Conservation (phyloP, 306 rosid genomes). For the Oxytropis ochrocephala region DNA sequence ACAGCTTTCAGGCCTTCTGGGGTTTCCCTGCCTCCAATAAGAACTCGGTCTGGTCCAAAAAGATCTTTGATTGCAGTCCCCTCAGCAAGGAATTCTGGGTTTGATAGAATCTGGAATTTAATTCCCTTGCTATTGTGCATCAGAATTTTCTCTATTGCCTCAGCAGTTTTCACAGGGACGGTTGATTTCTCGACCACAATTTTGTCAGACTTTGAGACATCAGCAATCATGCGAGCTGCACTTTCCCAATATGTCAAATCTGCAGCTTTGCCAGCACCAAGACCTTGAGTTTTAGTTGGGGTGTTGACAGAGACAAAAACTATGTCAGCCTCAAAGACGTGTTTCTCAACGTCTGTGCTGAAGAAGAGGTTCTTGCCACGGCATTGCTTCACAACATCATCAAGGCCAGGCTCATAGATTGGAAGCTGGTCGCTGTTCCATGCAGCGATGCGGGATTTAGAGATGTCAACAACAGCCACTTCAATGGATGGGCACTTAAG, state of each 20-base stretch:
- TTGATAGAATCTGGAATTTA: conserved; percentile 85
- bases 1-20: conserved; percentile 84
- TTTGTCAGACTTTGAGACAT: conserved; percentile 88
- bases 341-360: conserved; percentile 91
- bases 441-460: conserved; percentile 68
- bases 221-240: conserved; percentile 99
- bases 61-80: conserved; percentile 96
- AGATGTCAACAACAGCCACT: conserved; percentile 91
- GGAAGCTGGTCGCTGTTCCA: conserved; percentile 98
- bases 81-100: conserved; percentile 98
- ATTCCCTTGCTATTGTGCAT: conserved; percentile 95
- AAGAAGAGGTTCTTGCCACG: conserved; percentile 97
- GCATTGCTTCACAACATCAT: conserved; percentile 81
- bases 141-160: conserved; percentile 92
- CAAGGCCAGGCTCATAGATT: conserved; percentile 97
- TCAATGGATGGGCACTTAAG: conserved; percentile 79
- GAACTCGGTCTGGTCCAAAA: conserved; percentile 81
- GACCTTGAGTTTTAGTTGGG: conserved; percentile 93
- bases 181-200: conserved; percentile 97
- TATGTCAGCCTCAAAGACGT: conserved; percentile 85
- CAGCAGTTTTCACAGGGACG: conserved; percentile 97
- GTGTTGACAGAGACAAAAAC: conserved; percentile 98
- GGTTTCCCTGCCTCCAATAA: conserved; percentile 96
- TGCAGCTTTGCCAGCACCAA: conserved; percentile 98
- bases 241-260: conserved; percentile 99